phyloP scores from a whole-genome alignment of 2,329 filamentous ascomycete genomes.

The Ophiocordyceps polyrhachis-furcata region DNA sequence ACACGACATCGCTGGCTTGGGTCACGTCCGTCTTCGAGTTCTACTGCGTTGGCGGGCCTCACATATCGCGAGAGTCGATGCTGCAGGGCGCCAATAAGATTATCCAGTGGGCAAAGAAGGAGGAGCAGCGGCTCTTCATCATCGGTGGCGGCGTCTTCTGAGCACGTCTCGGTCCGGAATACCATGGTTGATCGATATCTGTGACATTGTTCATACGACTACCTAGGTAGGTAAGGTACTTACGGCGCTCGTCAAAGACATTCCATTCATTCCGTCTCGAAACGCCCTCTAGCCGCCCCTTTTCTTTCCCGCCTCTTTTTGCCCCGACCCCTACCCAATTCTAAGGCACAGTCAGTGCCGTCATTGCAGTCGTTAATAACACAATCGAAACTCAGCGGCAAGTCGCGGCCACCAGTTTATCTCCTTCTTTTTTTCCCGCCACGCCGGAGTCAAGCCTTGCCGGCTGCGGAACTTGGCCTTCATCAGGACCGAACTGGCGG shows the following conservation, averaged over 20 bases:
- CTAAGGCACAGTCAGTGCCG: background rate
- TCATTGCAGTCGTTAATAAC: background rate
- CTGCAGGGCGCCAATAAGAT: constrained; percentile 78
- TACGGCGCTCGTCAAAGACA: background rate
- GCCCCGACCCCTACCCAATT: background rate
- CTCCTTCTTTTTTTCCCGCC: background rate
- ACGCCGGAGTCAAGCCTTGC: background rate
- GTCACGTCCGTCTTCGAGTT: constrained; percentile 81
- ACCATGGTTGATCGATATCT: constrained; percentile 1
- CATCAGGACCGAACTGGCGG: background rate
- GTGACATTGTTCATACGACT: background rate
- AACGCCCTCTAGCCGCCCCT: background rate
- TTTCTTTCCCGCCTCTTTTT: background rate
- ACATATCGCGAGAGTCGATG: constrained; percentile 42
- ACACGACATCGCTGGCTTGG: constrained; percentile 73
- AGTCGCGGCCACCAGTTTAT: background rate
- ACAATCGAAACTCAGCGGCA: background rate
- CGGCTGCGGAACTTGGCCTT: background rate
- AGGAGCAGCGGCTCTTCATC: constrained; percentile 90
- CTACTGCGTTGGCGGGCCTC: constrained; percentile 80
- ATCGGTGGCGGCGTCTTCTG: constrained; percentile 81
- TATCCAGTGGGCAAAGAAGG: constrained; percentile 75
- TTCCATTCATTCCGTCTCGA: background rate
- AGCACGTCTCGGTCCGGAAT: background rate
- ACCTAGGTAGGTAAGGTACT: background rate